Evolutionary conservation across 345 rosid species (phyloP).

Genomic region (Murraya koenigii): DNA sequence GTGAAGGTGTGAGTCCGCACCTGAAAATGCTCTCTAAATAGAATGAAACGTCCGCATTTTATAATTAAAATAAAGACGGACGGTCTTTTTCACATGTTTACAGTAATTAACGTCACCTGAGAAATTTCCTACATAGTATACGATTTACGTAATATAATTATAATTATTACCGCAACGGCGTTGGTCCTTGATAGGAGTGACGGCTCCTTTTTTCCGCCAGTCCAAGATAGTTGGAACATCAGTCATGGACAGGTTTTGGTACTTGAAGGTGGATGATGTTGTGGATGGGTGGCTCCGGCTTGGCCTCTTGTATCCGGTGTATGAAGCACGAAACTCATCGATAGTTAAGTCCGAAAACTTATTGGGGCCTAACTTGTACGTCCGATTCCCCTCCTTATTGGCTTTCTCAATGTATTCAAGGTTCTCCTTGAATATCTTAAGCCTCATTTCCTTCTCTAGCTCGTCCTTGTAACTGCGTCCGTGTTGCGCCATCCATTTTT

Average conservation of each 20-base stretch:
- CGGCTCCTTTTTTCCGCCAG: slow-evolving; percentile 42
- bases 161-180: slow-evolving; percentile 34
- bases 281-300: not conserved
- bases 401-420: slow-evolving; percentile 25
- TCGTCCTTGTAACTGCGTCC: slow-evolving; percentile 23
- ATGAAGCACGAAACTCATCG: slow-evolving; percentile 35
- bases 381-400: slow-evolving; percentile 23
- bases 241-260: not conserved
- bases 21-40: no score
- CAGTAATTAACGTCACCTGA: no score
- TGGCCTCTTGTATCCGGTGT: not conserved
- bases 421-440: slow-evolving; percentile 35
- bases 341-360: slow-evolving; percentile 44
- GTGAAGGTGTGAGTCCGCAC: no score
- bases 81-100: no score
- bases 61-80: no score
- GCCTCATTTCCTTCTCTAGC: slow-evolving; percentile 25
- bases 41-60: no score
- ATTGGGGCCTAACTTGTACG: slow-evolving; percentile 49
- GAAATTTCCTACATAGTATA: no score
- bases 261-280: not conserved
- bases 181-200: slow-evolving; percentile 37
- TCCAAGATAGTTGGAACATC: slow-evolving; percentile 20
- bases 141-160: not conserved
- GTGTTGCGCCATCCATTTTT: slow-evolving; percentile 31